Base-by-base conservation (phyloP, 2,329 filamentous ascomycete genomes). In the Diaporthe sp. region DNA sequence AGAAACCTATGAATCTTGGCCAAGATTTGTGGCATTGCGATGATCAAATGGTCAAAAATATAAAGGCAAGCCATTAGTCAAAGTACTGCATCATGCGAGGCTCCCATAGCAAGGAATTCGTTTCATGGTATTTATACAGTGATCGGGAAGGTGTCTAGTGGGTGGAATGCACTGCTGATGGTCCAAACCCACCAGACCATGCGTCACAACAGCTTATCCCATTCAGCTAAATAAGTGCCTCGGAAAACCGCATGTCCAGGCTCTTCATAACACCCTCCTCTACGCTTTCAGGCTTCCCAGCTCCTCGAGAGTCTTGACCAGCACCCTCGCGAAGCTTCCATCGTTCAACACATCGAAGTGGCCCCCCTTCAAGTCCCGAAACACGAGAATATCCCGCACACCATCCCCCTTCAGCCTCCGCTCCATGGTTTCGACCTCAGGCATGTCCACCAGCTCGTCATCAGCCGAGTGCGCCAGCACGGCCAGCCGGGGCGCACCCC, bases 261-360 rank as follows among this genome's bases (percentile, higher is more conserved):
- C 0, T 15, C 44, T 31, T 31, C 25, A 10, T 53, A 10, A 4
- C 3, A 2, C 31, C 17, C 17, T 42, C 20, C 47, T 28, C n/a
- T 37, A 53, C 8, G 4, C 31, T 9, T 53, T 34, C 49, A 75
- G 9, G 28, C 67, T 72, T 80, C 70, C 78, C 75, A 79, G 60
- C 28, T 78, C 76, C 28, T 63, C 42, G 55, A 79, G 47, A n/a
- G 82, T 80, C 71, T 82, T 79, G n/a, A 79, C 79, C 57, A 90
- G 81, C 25, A 90, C 82, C 71, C 84, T 83, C 39, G 89, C 90
- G 67, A 94, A 88, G 47, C 81, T 81, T 22, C 92, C 92, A 75
- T 90, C 87, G 80, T 89, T 81, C 91, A 92, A 94, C 3, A 93
- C 85, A 78, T 89, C 88, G 82, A 94, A 90, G 82, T 95, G 93